Evolutionary conservation across 2,329 filamentous ascomycete genomes (phyloP).

Genomic region (Penicillium paneum): DNA sequence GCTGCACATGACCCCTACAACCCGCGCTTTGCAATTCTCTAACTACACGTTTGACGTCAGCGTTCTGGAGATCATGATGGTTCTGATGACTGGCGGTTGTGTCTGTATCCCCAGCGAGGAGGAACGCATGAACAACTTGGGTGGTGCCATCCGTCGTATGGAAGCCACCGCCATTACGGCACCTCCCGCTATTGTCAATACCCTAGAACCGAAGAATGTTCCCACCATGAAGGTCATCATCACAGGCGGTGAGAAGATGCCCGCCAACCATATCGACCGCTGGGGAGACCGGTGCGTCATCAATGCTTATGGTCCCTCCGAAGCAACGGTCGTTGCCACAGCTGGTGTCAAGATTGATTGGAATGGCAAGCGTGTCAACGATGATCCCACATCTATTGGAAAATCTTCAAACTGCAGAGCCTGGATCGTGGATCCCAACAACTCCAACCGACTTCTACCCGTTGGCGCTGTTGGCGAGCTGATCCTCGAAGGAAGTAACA

Average conservation of each 20-base stretch:
- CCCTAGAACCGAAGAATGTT: constrained; percentile 45
- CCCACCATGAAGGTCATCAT: constrained; percentile 45
- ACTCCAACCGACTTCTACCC: constrained; percentile 39
- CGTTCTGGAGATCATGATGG: constrained; percentile 54
- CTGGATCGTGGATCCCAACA: constrained; percentile 42
- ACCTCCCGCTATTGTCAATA: constrained; percentile 58
- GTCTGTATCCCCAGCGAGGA: constrained; percentile 56
- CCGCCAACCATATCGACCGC: constrained; percentile 41
- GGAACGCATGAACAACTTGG: constrained; percentile 51
- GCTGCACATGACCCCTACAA: constrained; percentile 50
- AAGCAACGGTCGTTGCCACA: constrained; percentile 38
- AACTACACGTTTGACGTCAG: constrained; percentile 57
- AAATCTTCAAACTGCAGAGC: constrained; percentile 32
- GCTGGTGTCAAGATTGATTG: constrained; percentile 32
- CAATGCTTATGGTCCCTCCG: constrained; percentile 45
- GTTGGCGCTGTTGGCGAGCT: constrained; percentile 49
- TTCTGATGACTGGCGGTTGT: constrained; percentile 56
- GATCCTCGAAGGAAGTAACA: constrained; percentile 46
- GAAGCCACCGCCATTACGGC: constrained; percentile 54
- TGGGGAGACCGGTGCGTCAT: constrained; percentile 47
- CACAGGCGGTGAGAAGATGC: constrained; percentile 47
- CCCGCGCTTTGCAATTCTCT: constrained; percentile 59
- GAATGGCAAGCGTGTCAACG: constrained; percentile 29
- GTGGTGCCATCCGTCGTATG: constrained; percentile 51
- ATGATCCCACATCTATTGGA: constrained; percentile 36